These are phyloP conservation scores for Colletotrichum sp. DNA, from an alignment of 2,329 filamentous ascomycete species.

Conservation along the genomic window DNA sequence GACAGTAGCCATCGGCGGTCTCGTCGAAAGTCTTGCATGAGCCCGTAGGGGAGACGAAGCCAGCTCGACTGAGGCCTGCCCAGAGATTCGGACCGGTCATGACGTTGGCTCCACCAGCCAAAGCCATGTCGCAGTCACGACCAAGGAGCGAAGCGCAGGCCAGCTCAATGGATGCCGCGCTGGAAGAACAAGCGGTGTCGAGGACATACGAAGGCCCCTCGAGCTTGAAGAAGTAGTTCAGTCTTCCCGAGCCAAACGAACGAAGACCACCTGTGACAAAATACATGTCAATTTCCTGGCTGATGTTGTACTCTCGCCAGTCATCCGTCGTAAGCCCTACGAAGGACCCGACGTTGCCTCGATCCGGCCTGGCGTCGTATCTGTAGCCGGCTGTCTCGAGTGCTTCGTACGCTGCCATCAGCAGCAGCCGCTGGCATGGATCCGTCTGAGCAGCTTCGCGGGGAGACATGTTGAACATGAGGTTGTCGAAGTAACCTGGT, in stretches of 20 bases:
- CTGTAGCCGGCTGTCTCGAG: slow-evolving; percentile 63
- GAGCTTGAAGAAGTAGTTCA: slow-evolving; percentile 34
- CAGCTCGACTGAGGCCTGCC: neutral
- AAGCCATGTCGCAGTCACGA: slow-evolving; percentile 67
- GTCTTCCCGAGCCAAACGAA: slow-evolving; percentile 35
- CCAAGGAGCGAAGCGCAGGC: slow-evolving; percentile 64
- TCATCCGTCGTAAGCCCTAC: slow-evolving; percentile 71
- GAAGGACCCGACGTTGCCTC: slow-evolving; percentile 57
- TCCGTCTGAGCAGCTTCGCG: slow-evolving; percentile 71
- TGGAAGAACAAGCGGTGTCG: slow-evolving; percentile 29
- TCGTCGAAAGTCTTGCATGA: slow-evolving; percentile 33
- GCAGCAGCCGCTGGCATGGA: slow-evolving; percentile 66
- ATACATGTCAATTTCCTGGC: slow-evolving; percentile 52
- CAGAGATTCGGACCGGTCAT: slow-evolving; percentile 57
- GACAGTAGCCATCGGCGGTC: slow-evolving; percentile 44
- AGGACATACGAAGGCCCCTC: slow-evolving; percentile 25
- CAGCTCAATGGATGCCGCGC: slow-evolving; percentile 18
- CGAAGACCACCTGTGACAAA: slow-evolving; percentile 32
- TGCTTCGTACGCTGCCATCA: slow-evolving; percentile 69
- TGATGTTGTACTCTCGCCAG: slow-evolving; percentile 68
- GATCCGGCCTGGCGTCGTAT: neutral
- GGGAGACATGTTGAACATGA: slow-evolving; percentile 86
- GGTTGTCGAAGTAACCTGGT: slow-evolving; percentile 75
- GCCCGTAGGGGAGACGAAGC: slow-evolving; percentile 19
- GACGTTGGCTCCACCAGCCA: slow-evolving; percentile 68